A percentile compares a stretch with the other conserved stretches of the same genome.
phyloP scores from a whole-genome alignment of 192 early-diverging fungal species.

The Linnemannia zychae region DNA sequence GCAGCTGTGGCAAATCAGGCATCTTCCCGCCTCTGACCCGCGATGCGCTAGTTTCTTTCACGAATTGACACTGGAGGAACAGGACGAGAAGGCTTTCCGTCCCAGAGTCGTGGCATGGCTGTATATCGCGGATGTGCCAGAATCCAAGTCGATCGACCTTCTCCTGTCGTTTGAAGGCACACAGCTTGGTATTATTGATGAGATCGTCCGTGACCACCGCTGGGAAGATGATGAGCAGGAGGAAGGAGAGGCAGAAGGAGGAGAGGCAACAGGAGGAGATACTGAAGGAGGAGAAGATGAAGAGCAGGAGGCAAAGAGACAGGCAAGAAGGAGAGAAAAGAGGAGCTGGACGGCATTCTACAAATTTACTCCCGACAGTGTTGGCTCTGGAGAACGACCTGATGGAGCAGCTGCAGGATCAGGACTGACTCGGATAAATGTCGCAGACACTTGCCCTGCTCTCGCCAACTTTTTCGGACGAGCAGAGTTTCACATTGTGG shows the following conservation, averaged over 20 bases:
- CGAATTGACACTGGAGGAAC: neutral
- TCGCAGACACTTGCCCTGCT: neutral
- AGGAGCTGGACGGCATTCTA: neutral
- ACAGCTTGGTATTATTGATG: neutral
- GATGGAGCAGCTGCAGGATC: neutral
- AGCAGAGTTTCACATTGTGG: neutral
- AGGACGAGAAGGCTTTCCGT: neutral
- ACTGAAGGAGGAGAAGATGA: neutral
- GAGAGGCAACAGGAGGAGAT: neutral
- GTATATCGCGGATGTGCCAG: neutral
- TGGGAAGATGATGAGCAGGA: neutral
- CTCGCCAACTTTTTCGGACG: slow-evolving; percentile 1
- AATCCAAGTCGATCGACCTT: neutral
- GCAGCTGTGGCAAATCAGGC: neutral
- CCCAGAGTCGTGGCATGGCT: neutral
- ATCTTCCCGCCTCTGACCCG: neutral
- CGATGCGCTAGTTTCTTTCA: neutral
- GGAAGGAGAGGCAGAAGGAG: neutral
- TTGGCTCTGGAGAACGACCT: neutral
- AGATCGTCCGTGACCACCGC: neutral
- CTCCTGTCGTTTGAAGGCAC: neutral
- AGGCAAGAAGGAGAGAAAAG: neutral
- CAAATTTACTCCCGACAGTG: neutral
- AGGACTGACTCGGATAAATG: neutral
- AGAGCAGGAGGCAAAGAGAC: neutral